These are phyloP conservation scores for Fusarium nanum DNA, from an alignment of 2,329 filamentous ascomycete species.

Conservation along the genomic window DNA sequence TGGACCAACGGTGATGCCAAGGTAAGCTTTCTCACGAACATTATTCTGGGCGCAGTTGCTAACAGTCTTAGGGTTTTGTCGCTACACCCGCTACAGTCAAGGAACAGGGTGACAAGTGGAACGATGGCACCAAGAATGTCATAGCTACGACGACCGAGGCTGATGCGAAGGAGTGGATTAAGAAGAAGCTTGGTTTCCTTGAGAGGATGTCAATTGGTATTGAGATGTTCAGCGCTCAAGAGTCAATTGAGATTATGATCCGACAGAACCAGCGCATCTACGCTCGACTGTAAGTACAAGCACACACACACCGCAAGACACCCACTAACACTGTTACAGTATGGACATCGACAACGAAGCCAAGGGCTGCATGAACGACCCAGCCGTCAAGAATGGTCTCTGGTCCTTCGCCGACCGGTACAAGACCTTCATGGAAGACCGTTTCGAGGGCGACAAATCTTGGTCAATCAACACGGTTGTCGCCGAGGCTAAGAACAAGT, in stretches of 20 bases:
- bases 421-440: neutral
- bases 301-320: too few species aligned
- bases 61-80: neutral
- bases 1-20: conserved; percentile 11
- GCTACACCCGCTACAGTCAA: neutral
- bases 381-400: neutral
- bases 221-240: conserved; percentile 3
- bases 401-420: conserved; percentile 29
- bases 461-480: conserved; percentile 17
- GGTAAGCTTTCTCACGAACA: neutral
- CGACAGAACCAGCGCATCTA: conserved; percentile 20
- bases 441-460: neutral
- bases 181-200: neutral
- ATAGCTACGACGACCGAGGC: neutral
- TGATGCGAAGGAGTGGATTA: neutral
- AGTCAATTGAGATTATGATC: neutral
- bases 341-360: conserved; percentile 7
- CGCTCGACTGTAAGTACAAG: neutral
- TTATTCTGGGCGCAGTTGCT: neutral
- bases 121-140: neutral
- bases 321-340: neutral
- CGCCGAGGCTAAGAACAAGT: neutral
- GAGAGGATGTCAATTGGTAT: conserved; percentile 15
- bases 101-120: neutral
- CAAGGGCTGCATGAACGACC: conserved; percentile 4